Conservation (phyloP, 2,329 filamentous ascomycete genomes). For the Xylaria sp. region DNA sequence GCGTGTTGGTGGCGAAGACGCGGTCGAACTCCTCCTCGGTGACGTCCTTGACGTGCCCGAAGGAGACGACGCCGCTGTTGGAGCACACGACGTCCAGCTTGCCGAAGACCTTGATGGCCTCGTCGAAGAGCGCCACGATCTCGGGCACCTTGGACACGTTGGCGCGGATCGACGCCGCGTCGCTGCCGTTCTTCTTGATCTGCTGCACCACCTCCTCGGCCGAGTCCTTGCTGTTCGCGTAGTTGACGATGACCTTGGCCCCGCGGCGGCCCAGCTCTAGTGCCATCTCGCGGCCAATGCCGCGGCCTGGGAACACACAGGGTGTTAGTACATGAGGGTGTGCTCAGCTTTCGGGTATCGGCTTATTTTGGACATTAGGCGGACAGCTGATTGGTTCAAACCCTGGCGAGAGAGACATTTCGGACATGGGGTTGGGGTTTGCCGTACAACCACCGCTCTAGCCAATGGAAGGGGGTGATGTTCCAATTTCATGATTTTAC, state of each 20-base stretch:
- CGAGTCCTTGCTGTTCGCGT: conserved; percentile 71
- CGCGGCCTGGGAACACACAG: conserved; percentile 59
- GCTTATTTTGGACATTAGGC: conserved; percentile 4
- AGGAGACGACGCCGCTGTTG: conserved; percentile 75
- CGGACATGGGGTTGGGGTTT: conserved; percentile 45
- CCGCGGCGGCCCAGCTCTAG: conserved; percentile 72
- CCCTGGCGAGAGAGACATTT: conserved; percentile 23
- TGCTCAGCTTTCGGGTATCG: conserved; percentile 23
- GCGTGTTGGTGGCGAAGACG: conserved; percentile 75
- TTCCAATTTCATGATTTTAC: conserved; percentile 37
- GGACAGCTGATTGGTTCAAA: conserved; percentile 29
- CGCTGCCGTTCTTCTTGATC: conserved; percentile 72
- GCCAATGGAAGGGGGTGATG: background rate
- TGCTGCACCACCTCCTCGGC: conserved; percentile 73
- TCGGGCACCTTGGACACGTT: conserved; percentile 73
- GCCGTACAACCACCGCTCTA: conserved; percentile 29
- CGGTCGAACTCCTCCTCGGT: conserved; percentile 77
- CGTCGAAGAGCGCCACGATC: conserved; percentile 71
- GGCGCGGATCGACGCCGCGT: conserved; percentile 73
- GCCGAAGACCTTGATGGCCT: conserved; percentile 72
- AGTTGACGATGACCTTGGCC: conserved; percentile 74
- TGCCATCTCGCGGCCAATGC: conserved; percentile 74
- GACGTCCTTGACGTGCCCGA: conserved; percentile 75
- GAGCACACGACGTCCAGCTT: conserved; percentile 76
- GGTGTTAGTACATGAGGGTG: conserved; percentile 30